A percentile compares a stretch with the other conserved stretches of the same genome.
These are phyloP conservation scores for Dryas drummondii DNA, from an alignment of 306 rosid species.

Conservation along the genomic window DNA sequence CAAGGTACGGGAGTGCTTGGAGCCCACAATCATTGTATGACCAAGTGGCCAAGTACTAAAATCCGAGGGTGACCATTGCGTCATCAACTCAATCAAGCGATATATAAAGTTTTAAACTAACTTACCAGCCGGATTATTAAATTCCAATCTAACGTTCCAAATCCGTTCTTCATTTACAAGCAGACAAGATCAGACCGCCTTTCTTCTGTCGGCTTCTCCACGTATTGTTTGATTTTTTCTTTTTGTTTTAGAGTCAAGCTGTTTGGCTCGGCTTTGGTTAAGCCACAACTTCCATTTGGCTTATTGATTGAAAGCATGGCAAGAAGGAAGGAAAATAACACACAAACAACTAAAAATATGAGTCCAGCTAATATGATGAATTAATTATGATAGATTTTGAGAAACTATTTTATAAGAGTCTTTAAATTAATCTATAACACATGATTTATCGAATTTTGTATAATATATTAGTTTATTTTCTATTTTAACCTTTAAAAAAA, in stretches of 20 bases:
- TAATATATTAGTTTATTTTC: too few relatives aligned
- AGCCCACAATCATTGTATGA: conserved; percentile 47
- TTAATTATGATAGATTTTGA: too few relatives aligned
- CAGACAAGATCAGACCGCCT: conserved; percentile 57
- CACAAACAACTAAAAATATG: too few relatives aligned
- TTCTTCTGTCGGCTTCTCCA: conserved; percentile 47
- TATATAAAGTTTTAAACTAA: conserved; percentile 23
- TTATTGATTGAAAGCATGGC: too few relatives aligned
- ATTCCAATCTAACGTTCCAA: conserved; percentile 46
- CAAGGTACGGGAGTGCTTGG: conserved; percentile 39
- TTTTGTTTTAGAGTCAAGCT: not conserved
- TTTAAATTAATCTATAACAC: too few relatives aligned
- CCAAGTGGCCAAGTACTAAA: conserved; percentile 40
- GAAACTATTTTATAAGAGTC: too few relatives aligned
- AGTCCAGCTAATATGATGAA: too few relatives aligned
- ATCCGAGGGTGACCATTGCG: conserved; percentile 34
- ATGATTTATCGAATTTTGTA: too few relatives aligned
- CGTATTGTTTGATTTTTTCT: conserved; percentile 18
- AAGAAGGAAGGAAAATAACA: too few relatives aligned
- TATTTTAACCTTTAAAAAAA: too few relatives aligned
- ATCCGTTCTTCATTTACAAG: conserved; percentile 48
- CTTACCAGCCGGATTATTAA: conserved; percentile 35
- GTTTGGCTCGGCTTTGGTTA: not conserved
- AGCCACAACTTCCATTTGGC: not conserved
- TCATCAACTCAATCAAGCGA: conserved; percentile 26